phyloP scores from a whole-genome alignment of 208 protist genomes.

The Acanthamoeba sp. region DNA sequence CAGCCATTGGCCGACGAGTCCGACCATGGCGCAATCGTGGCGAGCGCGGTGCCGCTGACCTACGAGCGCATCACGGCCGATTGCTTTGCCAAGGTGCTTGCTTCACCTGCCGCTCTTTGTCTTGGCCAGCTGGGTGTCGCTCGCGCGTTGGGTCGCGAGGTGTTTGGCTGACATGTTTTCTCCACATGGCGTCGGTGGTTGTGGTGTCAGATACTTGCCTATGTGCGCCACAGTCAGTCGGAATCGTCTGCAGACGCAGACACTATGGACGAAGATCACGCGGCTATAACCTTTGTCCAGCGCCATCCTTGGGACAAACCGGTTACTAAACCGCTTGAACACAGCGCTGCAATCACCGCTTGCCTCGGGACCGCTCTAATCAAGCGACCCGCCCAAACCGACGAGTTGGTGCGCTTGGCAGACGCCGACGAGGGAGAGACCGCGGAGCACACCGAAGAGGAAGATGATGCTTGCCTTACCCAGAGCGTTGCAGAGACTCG shows the following conservation, averaged over 20 bases:
- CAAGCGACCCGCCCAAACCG: not conserved
- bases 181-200: not conserved
- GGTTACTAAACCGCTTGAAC: not conserved
- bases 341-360: not conserved
- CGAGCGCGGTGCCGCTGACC: not conserved
- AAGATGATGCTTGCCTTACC: too few species aligned
- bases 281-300: not conserved
- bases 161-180: not conserved
- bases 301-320: not conserved
- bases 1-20: not conserved
- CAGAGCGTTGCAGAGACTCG: too few species aligned
- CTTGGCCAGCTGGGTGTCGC: too few species aligned
- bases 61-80: not conserved
- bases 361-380: not conserved
- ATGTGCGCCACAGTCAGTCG: not conserved
- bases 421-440: not conserved
- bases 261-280: not conserved
- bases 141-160: not conserved
- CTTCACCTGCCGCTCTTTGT: too few species aligned
- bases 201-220: not conserved
- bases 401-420: not conserved
- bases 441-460: not conserved
- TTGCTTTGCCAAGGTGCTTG: constrained; percentile 1
- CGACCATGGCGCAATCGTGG: not conserved
- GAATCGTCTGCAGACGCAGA: not conserved